Base-by-base conservation (phyloP, 164 flowering plant genomes). In the Aristolochia contorta region DNA sequence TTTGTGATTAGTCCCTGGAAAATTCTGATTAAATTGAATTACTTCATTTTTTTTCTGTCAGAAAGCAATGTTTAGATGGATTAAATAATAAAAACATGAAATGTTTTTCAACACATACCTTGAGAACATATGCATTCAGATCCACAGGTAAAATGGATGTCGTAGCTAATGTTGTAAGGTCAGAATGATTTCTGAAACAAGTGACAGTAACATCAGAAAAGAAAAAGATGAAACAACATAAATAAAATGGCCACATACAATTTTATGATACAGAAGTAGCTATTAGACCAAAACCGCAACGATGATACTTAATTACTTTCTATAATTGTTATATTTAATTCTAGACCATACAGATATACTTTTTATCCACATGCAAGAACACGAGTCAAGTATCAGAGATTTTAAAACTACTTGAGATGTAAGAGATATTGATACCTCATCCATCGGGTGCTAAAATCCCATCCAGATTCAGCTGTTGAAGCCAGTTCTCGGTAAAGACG, bases 371-470 rank as follows among this genome's bases (percentile, higher is more conserved):
- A 49, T 49, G 22, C 53, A 49, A 49, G 14, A 18, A 5, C 22
- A 48, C 1, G 7, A 37, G 43, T 37, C 9, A 37, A 37, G 43
- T 37, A 37, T 37, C 43, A 3, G 43, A 37, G 43, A 37, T 37
- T 37, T n/a, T 10, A 37, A 8, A 37, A 37, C 12, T 10, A 37
- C 43, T 37, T 37, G 43, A 37, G 56, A 53, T 53, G 27, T 22
- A 22, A 20, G 16, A 23, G 56, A 24, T 20, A 23, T 53, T 12
- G 0, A 22, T 68, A 86, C 99, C 91, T 82, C 97, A 88, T 94
- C 99, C 95, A 91, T 73, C 97, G 82, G n/a, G 95, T 66, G 58
- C 99, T 91, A 59, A 94, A 94, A 77, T 94, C 96, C 97, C 95
- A 86, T 45, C 99, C 99, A 53, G 93, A 77, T 77, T 94, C 99